Conservation (phyloP, 1,284 basidiomycete genomes). For the Phellinidium pouzarii region DNA sequence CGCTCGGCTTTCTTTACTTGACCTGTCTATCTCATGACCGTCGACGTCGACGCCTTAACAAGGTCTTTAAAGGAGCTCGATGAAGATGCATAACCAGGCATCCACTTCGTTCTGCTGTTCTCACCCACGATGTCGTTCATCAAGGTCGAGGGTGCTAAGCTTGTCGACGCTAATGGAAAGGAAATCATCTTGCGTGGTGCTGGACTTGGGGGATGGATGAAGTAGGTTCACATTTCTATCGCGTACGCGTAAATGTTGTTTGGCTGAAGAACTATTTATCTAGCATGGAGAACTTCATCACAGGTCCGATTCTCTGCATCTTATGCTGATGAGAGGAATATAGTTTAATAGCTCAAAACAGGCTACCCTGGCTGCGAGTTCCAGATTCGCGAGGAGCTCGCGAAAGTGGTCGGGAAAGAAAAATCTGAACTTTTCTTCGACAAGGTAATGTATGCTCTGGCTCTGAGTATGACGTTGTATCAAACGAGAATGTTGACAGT, state of each 20-base stretch:
- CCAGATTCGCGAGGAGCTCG: constrained; percentile 34
- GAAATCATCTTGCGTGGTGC: constrained; percentile 30
- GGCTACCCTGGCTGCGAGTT: constrained; percentile 33
- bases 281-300: constrained; percentile 30
- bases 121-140: constrained; percentile 14
- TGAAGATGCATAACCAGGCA: neutral
- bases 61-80: neutral
- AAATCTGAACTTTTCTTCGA: constrained; percentile 42
- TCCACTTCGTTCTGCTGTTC: neutral
- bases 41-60: neutral
- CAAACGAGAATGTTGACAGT: neutral
- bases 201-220: constrained; percentile 32
- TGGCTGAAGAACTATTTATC: too few species aligned
- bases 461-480: too few species aligned
- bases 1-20: neutral
- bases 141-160: constrained; percentile 23
- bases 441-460: constrained; percentile 25
- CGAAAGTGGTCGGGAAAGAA: constrained; percentile 33
- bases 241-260: too few species aligned
- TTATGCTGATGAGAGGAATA: neutral
- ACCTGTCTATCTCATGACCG: constrained; percentile 3
- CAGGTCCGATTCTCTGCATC: constrained; percentile 14
- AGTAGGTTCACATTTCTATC: constrained; percentile 22
- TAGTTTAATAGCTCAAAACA: constrained; percentile 7
- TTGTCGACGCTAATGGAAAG: constrained; percentile 28